Conservation (phyloP, 139 green algal species). For the Yamagishiella unicocca region DNA sequence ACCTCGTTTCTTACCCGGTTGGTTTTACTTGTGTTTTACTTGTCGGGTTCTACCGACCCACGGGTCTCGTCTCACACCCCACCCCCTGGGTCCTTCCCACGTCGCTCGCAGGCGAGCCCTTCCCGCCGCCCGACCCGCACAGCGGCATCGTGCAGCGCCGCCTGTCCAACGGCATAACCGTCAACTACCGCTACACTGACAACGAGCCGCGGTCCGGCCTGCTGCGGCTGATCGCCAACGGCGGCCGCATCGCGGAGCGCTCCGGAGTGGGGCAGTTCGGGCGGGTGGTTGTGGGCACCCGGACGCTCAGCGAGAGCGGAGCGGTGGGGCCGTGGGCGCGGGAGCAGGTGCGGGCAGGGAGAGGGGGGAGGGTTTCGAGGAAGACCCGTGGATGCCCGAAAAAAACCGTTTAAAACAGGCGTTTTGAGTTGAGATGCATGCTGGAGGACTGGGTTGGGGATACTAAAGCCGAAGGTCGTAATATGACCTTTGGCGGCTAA, state of each 20-base stretch:
- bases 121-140: constrained; percentile 52
- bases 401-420: too few species aligned
- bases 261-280: constrained; percentile 78
- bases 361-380: too few species aligned
- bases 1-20: not conserved
- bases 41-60: too few species aligned
- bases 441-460: too few species aligned
- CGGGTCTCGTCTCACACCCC: too few species aligned
- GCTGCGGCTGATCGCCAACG: constrained; percentile 89
- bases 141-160: constrained; percentile 87
- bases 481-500: too few species aligned
- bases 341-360: constrained; percentile 81
- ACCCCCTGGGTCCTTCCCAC: not conserved
- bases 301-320: constrained; percentile 88
- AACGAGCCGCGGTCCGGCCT: constrained; percentile 94
- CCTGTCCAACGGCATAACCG: constrained; percentile 92
- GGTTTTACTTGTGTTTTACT: too few species aligned
- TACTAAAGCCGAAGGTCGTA: too few species aligned
- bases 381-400: too few species aligned
- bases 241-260: constrained; percentile 74
- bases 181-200: constrained; percentile 93
- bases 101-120: constrained; percentile 25
- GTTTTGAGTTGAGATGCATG: too few species aligned
- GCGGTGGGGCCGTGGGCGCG: constrained; percentile 84
- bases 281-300: constrained; percentile 68